phyloP scores from a whole-genome alignment of 768 basidiomycete species.

The Exidia glandulosa region DNA sequence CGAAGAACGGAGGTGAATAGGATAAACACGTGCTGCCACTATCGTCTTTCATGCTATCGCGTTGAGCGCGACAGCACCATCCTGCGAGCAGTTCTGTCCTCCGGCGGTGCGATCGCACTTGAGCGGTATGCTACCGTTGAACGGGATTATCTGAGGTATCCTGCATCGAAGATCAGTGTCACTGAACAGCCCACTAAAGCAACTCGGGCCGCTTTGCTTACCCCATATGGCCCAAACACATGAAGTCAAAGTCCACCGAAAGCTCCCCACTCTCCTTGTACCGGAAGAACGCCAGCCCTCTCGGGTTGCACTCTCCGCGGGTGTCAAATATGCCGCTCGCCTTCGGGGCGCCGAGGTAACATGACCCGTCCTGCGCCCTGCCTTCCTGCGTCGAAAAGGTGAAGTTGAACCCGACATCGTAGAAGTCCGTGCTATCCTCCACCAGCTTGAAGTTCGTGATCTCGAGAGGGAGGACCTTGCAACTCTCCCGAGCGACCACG shows the following conservation, averaged over 20 bases:
- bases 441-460: background rate
- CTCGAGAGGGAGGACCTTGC: background rate
- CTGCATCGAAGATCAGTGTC: background rate
- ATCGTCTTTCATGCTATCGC: background rate
- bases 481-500: background rate
- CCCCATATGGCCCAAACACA: background rate
- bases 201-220: background rate
- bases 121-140: background rate
- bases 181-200: background rate
- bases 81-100: background rate
- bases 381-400: background rate
- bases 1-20: too few relatives aligned
- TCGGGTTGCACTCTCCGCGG: background rate
- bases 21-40: too few relatives aligned
- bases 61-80: background rate
- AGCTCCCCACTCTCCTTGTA: background rate
- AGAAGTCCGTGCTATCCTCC: background rate
- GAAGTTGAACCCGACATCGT: background rate
- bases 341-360: background rate
- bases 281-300: background rate
- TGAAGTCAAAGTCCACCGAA: background rate
- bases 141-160: background rate
- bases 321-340: background rate
- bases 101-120: background rate
- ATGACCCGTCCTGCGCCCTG: background rate